Evolutionary conservation across 352 stramenopile genomes (phyloP).

Genomic region (Phytophthora crassamura): DNA sequence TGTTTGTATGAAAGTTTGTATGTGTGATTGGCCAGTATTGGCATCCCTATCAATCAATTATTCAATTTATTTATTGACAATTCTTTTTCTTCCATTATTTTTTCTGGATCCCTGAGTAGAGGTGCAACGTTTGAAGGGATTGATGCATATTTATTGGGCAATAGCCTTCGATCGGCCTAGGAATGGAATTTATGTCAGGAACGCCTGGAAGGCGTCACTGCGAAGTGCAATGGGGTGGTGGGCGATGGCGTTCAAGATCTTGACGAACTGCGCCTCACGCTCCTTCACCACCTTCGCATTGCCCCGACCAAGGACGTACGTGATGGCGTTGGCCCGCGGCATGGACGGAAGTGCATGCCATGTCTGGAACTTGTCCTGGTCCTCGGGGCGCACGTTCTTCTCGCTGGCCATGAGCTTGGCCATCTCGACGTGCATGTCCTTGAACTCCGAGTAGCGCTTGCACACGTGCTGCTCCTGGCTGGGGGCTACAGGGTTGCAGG

Average conservation of each 20-base stretch:
- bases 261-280: conserved; percentile 62
- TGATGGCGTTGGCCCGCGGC: conserved; percentile 48
- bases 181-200: conserved; percentile 44
- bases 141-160: conserved; percentile 10
- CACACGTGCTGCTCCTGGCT: conserved; percentile 53
- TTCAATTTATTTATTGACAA: no score
- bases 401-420: conserved; percentile 64
- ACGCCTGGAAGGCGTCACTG: conserved; percentile 54
- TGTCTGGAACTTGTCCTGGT: conserved; percentile 62
- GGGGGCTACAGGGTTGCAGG: conserved; percentile 46
- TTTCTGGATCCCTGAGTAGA: no score
- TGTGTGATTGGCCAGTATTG: no score
- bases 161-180: conserved; percentile 15
- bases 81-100: no score
- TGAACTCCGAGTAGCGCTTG: conserved; percentile 86
- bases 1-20: no score
- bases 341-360: conserved; percentile 68
- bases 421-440: conserved; percentile 59
- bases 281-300: conserved; percentile 65
- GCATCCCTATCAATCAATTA: no score
- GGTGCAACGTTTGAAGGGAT: no score
- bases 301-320: conserved; percentile 51
- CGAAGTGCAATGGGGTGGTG: conserved; percentile 57
- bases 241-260: conserved; percentile 71
- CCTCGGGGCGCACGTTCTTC: conserved; percentile 50